Evolutionary conservation across 2,329 filamentous ascomycete species (phyloP).

Genomic region (Annulohypoxylon truncatum): DNA sequence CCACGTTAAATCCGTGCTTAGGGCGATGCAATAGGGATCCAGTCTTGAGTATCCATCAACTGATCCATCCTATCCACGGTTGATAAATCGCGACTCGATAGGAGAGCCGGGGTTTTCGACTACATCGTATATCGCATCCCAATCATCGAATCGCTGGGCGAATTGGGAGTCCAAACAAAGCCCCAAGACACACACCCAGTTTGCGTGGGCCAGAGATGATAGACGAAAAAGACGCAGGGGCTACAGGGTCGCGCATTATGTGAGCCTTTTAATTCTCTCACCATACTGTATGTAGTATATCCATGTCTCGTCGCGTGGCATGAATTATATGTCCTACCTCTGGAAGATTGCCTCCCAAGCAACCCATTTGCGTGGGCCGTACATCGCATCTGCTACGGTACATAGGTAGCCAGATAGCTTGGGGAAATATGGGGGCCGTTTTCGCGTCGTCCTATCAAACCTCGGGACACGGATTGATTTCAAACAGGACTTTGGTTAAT

Average conservation of each 20-base stretch:
- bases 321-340: slow-evolving; percentile 22
- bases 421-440: slow-evolving; percentile 43
- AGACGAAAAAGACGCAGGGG: slow-evolving; percentile 17
- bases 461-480: slow-evolving; percentile 26
- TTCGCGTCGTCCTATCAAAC: slow-evolving; percentile 38
- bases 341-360: slow-evolving; percentile 17
- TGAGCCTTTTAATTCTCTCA: slow-evolving; percentile 41
- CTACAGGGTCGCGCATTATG: slow-evolving; percentile 29
- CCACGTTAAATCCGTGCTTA: slow-evolving; percentile 18
- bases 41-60: background rate
- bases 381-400: slow-evolving; percentile 23
- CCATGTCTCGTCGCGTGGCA: slow-evolving; percentile 30
- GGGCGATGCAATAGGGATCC: background rate
- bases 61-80: slow-evolving; percentile 19
- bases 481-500: slow-evolving; percentile 35
- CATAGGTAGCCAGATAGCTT: slow-evolving; percentile 17
- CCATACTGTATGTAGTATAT: slow-evolving; percentile 13
- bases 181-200: slow-evolving; percentile 9
- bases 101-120: background rate
- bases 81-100: slow-evolving; percentile 1
- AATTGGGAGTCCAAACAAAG: background rate
- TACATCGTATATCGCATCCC: slow-evolving; percentile 30
- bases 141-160: slow-evolving; percentile 15
- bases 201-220: slow-evolving; percentile 15
- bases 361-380: slow-evolving; percentile 25